A percentile compares a stretch with the other conserved stretches of the same genome.
phyloP scores from a whole-genome alignment of 495 filamentous ascomycete species.

The Physcia stellaris region DNA sequence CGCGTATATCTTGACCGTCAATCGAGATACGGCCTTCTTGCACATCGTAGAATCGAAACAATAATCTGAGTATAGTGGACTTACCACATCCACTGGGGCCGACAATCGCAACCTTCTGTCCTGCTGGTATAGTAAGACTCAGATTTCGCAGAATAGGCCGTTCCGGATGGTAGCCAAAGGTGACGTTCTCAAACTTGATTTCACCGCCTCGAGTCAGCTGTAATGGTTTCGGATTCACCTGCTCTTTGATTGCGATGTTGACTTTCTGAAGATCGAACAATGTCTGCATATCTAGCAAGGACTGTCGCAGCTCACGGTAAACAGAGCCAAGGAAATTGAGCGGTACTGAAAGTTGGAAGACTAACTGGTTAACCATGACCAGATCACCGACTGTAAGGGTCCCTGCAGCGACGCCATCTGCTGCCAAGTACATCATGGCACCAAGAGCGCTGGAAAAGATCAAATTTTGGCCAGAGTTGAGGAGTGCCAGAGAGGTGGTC shows the following conservation, averaged over 20 bases:
- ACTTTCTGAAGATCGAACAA: slow-evolving; percentile 98
- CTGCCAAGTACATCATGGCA: slow-evolving; percentile 96
- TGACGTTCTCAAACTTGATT: slow-evolving; percentile 88
- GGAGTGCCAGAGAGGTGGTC: slow-evolving; percentile 77
- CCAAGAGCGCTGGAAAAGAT: slow-evolving; percentile 93
- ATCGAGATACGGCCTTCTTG: slow-evolving; percentile 79
- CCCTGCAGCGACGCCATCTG: slow-evolving; percentile 72
- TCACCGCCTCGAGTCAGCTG: slow-evolving; percentile 64
- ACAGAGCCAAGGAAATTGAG: slow-evolving; percentile 94
- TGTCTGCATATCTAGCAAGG: slow-evolving; percentile 93
- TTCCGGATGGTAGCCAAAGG: slow-evolving; percentile 80
- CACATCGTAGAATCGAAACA: slow-evolving; percentile 92
- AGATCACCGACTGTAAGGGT: slow-evolving; percentile 84
- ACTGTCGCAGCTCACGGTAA: slow-evolving; percentile 90
- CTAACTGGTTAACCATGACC: slow-evolving; percentile 96
- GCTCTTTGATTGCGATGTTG: slow-evolving; percentile 74
- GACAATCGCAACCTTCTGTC: slow-evolving; percentile 90
- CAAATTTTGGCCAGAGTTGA: slow-evolving; percentile 97
- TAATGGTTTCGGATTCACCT: slow-evolving; percentile 56
- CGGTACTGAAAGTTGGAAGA: slow-evolving; percentile 93
- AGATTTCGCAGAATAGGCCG: slow-evolving; percentile 79
- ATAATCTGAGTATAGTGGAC: slow-evolving; percentile 75
- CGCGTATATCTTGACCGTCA: slow-evolving; percentile 82
- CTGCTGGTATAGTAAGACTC: slow-evolving; percentile 79
- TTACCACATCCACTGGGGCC: slow-evolving; percentile 94